A percentile compares a stretch with the other conserved stretches of the same genome.
phyloP scores from a whole-genome alignment of 2,329 filamentous ascomycete genomes.

The Cladosporium phlei region DNA sequence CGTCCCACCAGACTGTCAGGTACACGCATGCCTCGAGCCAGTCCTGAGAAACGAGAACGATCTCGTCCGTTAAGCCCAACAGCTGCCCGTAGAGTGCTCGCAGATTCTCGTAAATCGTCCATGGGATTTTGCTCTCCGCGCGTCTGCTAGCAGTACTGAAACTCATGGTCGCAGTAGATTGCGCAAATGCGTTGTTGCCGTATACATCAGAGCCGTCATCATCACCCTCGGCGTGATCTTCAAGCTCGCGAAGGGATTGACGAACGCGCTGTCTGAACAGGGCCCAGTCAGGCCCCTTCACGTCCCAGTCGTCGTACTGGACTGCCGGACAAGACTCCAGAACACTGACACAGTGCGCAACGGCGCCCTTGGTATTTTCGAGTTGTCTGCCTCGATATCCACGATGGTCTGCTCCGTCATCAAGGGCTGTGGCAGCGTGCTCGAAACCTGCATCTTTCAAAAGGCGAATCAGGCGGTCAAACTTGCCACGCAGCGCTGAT shows the following conservation, averaged over 20 bases:
- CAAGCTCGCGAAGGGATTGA: constrained; percentile 64
- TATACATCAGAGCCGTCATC: constrained; percentile 41
- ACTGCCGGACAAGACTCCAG: constrained; percentile 69
- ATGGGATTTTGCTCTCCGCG: constrained; percentile 82
- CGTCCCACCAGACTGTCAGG: constrained; percentile 88
- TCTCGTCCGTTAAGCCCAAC: constrained; percentile 68
- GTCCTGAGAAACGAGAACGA: constrained; percentile 73
- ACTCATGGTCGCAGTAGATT: constrained; percentile 43
- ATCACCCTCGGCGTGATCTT: constrained; percentile 73
- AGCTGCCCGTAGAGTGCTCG: constrained; percentile 75
- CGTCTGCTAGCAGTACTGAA: constrained; percentile 64
- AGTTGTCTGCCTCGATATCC: constrained; percentile 73
- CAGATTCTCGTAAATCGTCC: constrained; percentile 83
- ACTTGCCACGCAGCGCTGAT: constrained; percentile 68
- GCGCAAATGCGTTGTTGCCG: constrained; percentile 22
- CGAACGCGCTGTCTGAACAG: constrained; percentile 73
- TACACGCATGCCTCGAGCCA: constrained; percentile 88
- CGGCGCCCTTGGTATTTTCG: constrained; percentile 69
- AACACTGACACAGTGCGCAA: constrained; percentile 63
- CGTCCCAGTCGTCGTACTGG: constrained; percentile 69
- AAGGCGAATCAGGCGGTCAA: constrained; percentile 61
- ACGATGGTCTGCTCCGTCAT: constrained; percentile 56
- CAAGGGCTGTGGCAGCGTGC: constrained; percentile 59
- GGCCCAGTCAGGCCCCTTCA: constrained; percentile 75
- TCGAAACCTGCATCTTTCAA: constrained; percentile 74